Conservation (phyloP, 345 rosid genomes). For the Conringia planisiliqua region DNA sequence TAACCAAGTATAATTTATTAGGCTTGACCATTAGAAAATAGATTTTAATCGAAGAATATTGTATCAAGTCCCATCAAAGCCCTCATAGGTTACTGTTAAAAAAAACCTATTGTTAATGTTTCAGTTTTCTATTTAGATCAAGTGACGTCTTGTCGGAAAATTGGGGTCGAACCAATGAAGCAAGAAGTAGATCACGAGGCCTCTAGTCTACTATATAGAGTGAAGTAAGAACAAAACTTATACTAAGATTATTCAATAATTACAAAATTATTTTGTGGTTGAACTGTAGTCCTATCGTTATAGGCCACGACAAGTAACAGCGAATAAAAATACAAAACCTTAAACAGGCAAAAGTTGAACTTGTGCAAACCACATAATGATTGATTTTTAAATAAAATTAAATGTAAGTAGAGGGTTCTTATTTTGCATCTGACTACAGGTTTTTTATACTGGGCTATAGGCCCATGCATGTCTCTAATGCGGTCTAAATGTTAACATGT, state of each 20-base stretch:
- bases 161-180: conserved; percentile 2
- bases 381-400: background rate
- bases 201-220: conserved; percentile 5
- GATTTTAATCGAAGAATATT: background rate
- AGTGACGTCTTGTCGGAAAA: conserved; percentile 26
- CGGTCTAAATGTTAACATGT: background rate
- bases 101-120: background rate
- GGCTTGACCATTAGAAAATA: background rate
- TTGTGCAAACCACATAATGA: background rate
- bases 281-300: conserved; percentile 9
- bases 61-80: background rate
- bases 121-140: background rate
- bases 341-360: conserved; percentile 16
- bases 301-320: conserved; percentile 22
- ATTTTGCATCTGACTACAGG: background rate
- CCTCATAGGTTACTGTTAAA: background rate
- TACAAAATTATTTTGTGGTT: background rate
- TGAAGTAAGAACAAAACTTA: background rate
- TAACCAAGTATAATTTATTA: background rate
- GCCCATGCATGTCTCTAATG: conserved; percentile 9
- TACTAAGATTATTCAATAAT: background rate
- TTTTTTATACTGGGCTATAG: conserved; percentile 5
- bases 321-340: conserved; percentile 13
- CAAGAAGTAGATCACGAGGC: conserved; percentile 1
- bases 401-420: background rate